Percentiles rank a stretch among this genome's conserved stretches.
Conservation (phyloP, 495 filamentous ascomycete species). For the Penicillium malachiteum region DNA sequence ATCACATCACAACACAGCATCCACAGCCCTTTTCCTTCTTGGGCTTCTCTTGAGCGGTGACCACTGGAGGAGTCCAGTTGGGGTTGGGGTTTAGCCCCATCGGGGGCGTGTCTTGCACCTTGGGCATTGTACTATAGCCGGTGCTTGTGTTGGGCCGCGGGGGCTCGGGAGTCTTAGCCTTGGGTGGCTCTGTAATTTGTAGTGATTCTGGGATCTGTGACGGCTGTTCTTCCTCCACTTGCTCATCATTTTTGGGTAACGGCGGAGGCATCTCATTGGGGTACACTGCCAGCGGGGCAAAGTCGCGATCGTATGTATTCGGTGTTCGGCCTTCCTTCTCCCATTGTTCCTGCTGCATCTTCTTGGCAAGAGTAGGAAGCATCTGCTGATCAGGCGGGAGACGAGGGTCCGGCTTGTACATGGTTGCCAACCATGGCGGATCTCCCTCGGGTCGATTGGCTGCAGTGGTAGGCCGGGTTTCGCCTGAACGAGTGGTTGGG, state of each 20-base stretch:
- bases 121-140: conserved; percentile 56
- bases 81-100: conserved; percentile 31
- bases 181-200: conserved; percentile 26
- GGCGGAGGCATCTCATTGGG: conserved; percentile 36
- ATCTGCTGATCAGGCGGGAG: conserved; percentile 94
- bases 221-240: conserved; percentile 5
- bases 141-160: conserved; percentile 39
- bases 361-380: conserved; percentile 87
- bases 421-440: conserved; percentile 89
- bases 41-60: conserved; percentile 35
- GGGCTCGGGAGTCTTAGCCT: conserved; percentile 37
- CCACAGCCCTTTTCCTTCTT: conserved; percentile 49
- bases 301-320: conserved; percentile 77
- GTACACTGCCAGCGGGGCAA: conserved; percentile 69
- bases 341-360: conserved; percentile 93
- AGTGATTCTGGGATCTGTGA: not conserved
- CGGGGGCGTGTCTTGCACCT: conserved; percentile 44
- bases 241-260: conserved; percentile 28
- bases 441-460: conserved; percentile 87
- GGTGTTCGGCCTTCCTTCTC: conserved; percentile 84
- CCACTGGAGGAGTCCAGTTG: conserved; percentile 40
- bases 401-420: conserved; percentile 94
- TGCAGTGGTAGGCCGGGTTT: conserved; percentile 55
- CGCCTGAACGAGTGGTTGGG: conserved; percentile 63
- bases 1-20: conserved; percentile 56